A percentile compares a stretch with the other conserved stretches of the same genome.
Conservation (phyloP, 106 monocot species). For the Dactylorhiza incarnata region DNA sequence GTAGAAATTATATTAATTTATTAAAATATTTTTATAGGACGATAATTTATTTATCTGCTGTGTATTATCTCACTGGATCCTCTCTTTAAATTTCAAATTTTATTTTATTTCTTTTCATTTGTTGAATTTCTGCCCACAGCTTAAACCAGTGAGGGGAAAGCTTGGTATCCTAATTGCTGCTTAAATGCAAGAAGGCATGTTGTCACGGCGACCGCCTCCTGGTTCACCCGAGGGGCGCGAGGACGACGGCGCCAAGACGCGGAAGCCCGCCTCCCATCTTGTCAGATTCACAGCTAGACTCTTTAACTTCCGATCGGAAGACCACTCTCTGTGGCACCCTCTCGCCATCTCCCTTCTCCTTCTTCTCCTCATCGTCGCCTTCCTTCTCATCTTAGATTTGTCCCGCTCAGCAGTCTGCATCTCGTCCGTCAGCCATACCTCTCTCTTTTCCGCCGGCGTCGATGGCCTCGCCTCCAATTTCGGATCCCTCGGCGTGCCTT, state of each 20-base stretch:
- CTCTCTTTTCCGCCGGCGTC: not conserved
- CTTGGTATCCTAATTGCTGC: not conserved
- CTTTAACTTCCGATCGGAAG: not conserved
- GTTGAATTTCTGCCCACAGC: not conserved
- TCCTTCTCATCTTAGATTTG: not conserved
- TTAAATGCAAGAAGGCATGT: constrained; percentile 5
- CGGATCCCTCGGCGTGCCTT: constrained; percentile 13
- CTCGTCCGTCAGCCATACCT: not conserved
- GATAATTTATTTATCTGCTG: too few relatives aligned
- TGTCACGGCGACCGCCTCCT: not conserved
- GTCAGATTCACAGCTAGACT: not conserved
- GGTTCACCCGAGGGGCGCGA: not conserved
- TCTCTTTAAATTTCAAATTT: too few relatives aligned
- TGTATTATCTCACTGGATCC: too few relatives aligned
- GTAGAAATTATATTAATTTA: too few relatives aligned
- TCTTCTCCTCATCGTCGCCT: not conserved
- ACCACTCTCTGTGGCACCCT: not conserved
- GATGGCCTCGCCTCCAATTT: constrained; percentile 5
- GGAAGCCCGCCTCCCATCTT: not conserved
- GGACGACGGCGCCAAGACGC: not conserved
- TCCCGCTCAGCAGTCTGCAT: not conserved
- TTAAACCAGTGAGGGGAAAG: not conserved
- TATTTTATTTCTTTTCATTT: too few relatives aligned
- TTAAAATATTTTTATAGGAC: too few relatives aligned
- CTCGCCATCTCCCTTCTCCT: constrained; percentile 2